Base-by-base conservation (phyloP, 768 basidiomycete genomes). In the Asterophora parasitica region DNA sequence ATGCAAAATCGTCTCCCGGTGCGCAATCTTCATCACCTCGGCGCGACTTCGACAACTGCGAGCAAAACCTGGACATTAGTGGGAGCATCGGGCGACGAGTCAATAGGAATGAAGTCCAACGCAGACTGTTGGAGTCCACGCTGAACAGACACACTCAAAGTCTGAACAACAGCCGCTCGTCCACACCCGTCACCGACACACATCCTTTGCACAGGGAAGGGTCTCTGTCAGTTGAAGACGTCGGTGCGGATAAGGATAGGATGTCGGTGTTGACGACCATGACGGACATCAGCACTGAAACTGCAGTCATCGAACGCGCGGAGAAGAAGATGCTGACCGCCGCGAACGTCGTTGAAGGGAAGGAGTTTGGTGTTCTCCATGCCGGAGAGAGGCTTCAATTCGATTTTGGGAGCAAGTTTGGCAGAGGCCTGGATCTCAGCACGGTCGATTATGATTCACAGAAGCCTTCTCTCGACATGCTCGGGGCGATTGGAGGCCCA, bases 91-190 rank as follows among this genome's bases (percentile, higher is more conserved):
- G 41, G 13, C 30, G 67, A 19, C 69, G 78, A 36, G 79, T 83
- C 48, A 80, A 67, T 44, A 72, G 73, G 23, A 79, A 79, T 44
- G 76, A 77, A 40, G 72, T 84, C 15, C 73, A 77, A 49, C 65
- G 73, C 44, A 69, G 77, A 30, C 58, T 82, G 42, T 54, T 74
- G 59, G 68, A 23, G 23, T 3, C 23, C 23, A 23, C 23, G n/a
- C n/a, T n/a, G 23, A 23, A 65, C 41, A 69, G 72, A 53, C 63
- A 75, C 35, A 77, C 77, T 6, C 41, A 28, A 28, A 44, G 31
- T 10, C 52, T 66, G 73, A 28, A 48, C 46, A 30, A 19, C 6
- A 57, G 58, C 26, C 55, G 52, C 27, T 35, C 15, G 42, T 33
- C 36, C 37, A 19, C 40, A 12, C 23, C 35, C 16, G 23, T 11